Base-by-base conservation (phyloP, 495 filamentous ascomycete genomes). In the Entonaema liquescens region DNA sequence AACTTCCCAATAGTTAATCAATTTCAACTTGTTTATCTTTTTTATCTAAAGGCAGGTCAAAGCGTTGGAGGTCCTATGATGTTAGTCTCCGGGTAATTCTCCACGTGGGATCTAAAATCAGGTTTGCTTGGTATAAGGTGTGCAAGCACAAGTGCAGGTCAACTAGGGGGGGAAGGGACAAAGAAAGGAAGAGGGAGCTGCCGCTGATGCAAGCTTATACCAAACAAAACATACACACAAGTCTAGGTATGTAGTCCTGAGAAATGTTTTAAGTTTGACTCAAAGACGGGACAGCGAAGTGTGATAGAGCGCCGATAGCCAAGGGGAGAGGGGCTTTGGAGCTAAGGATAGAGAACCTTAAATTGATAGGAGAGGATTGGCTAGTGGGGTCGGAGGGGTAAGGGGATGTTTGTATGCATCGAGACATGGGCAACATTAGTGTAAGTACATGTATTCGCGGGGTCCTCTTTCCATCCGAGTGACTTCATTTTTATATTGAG, bases 71-170 rank as follows among this genome's bases (percentile, higher is more conserved):
- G 31, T 17, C 31, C 61, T 69, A 44, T 53, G n/a, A 13, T 38
- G 23, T 21, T 65, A 65, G 56, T 33, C 36, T n/a, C 54, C 57
- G 61, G 49, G 36, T 50, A 58, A 50, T 62, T 66, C 31, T 44
- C 73, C 73, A 73, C 70, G 70, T 73, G 73, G 70, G 70, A 69
- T 75, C 73, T 73, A 73, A 70, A 73, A 68, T 44, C 70, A 60
- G 70, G 59, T 42, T 40, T 38, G 25, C 6, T 57, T 5, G 29
- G 49, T 58, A 62, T 62, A 62, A 29, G 17, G 5, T n/a, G 23
- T 19, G 25, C 26, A 28, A n/a, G 49, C 5, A 12, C 35, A 35
- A 13, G n/a, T 25, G 3, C 44, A 13, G 44, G 38, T 56, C 19
- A 47, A 52, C 44, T 7, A 33, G 11, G 31, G 31, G 31, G 31